phyloP scores from a whole-genome alignment of 352 stramenopile species.

The Phytophthora uliginosa region DNA sequence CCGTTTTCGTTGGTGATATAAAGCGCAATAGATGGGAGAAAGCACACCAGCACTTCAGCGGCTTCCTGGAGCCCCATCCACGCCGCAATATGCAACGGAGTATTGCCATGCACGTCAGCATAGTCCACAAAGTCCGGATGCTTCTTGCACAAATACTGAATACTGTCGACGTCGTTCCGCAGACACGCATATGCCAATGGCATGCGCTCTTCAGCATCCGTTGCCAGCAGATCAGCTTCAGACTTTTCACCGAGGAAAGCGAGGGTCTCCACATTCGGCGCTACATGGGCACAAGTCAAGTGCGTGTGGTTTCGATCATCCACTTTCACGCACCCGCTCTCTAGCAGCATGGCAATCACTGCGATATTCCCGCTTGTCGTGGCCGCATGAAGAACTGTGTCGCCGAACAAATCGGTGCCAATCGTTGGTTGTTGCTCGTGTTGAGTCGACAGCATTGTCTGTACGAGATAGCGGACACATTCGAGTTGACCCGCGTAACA shows the following conservation, averaged over 20 bases:
- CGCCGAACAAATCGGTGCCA: slow-evolving; percentile 57
- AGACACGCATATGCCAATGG: slow-evolving; percentile 73
- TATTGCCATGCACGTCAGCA: slow-evolving; percentile 71
- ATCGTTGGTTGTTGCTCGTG: slow-evolving; percentile 8
- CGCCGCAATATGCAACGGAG: slow-evolving; percentile 67
- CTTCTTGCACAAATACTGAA: slow-evolving; percentile 58
- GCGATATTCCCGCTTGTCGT: slow-evolving; percentile 44
- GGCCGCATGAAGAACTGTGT: slow-evolving; percentile 72
- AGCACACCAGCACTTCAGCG: slow-evolving; percentile 44
- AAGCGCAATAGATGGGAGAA: slow-evolving; percentile 56
- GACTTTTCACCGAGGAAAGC: slow-evolving; percentile 50
- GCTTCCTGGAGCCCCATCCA: slow-evolving; percentile 50
- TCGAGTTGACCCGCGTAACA: slow-evolving; percentile 69
- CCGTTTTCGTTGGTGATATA: slow-evolving; percentile 66
- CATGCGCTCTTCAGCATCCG: slow-evolving; percentile 68
- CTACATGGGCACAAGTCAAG: slow-evolving; percentile 55
- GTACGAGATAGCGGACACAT: slow-evolving; percentile 55
- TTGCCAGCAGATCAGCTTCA: slow-evolving; percentile 59
- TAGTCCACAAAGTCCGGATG: slow-evolving; percentile 81
- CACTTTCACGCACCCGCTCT: slow-evolving; percentile 47
- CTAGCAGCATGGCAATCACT: slow-evolving; percentile 49
- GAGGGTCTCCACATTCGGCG: slow-evolving; percentile 45
- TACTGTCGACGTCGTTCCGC: slow-evolving; percentile 56
- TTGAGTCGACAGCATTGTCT: not conserved
- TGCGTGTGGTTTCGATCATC: slow-evolving; percentile 54